Percentiles rank a stretch among this genome's conserved stretches.
Conservation (phyloP, 2,329 filamentous ascomycete species). For the Sordariomycetes sp. region DNA sequence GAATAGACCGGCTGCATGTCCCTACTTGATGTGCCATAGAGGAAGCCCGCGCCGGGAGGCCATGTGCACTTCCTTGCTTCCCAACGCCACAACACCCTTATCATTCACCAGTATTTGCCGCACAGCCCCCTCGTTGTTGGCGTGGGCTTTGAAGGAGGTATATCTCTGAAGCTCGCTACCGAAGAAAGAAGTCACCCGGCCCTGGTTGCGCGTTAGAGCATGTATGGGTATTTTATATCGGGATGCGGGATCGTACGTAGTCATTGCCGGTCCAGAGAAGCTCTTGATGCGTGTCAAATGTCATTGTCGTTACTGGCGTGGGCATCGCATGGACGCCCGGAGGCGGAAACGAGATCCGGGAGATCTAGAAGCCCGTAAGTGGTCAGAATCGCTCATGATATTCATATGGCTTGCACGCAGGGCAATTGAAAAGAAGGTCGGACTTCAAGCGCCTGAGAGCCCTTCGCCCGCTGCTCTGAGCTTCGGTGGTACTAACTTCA, state of each 20-base stretch:
- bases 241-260: slow-evolving; percentile 48
- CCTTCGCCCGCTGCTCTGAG: not conserved
- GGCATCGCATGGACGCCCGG: slow-evolving; percentile 61
- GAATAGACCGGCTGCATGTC: not conserved
- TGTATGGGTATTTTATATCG: not conserved
- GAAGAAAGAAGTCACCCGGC: slow-evolving; percentile 81
- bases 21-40: slow-evolving; percentile 79
- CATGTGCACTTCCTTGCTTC: slow-evolving; percentile 78
- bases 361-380: no score
- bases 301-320: slow-evolving; percentile 67
- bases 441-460: no score
- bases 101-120: slow-evolving; percentile 88
- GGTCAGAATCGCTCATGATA: no score
- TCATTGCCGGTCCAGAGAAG: slow-evolving; percentile 90
- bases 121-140: slow-evolving; percentile 63
- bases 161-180: slow-evolving; percentile 79
- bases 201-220: slow-evolving; percentile 37
- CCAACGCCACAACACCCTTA: slow-evolving; percentile 79
- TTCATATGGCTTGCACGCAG: slow-evolving; percentile 2
- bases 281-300: slow-evolving; percentile 84
- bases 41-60: slow-evolving; percentile 72
- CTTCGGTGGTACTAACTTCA: slow-evolving; percentile 39
- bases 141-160: slow-evolving; percentile 80
- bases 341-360: slow-evolving; percentile 72
- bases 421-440: no score